Evolutionary conservation across 2,329 filamentous ascomycete genomes (phyloP).

Genomic region (Fusarium burgessii): DNA sequence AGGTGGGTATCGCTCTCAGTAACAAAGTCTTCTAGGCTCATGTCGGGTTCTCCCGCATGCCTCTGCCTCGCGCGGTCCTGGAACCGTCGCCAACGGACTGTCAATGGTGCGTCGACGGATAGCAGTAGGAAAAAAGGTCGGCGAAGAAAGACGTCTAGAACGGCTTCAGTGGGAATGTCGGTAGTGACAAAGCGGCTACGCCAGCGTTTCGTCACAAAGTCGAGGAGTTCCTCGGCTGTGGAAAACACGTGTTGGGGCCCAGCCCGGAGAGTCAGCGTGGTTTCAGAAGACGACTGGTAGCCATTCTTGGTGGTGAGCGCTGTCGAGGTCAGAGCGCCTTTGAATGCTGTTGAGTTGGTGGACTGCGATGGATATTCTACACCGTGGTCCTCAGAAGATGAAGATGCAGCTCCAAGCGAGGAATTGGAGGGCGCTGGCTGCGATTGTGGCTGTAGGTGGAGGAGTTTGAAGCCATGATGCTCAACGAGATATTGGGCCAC

Average conservation of each 20-base stretch:
- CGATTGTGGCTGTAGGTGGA: conserved; percentile 64
- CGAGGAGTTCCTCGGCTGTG: conserved; percentile 75
- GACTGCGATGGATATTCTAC: conserved; percentile 19
- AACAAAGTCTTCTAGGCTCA: conserved; percentile 68
- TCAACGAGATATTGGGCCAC: conserved; percentile 89
- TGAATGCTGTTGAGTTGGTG: conserved; percentile 36
- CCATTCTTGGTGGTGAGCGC: conserved; percentile 47
- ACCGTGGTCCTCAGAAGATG: conserved; percentile 20
- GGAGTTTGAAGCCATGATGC: conserved; percentile 82
- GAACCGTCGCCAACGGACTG: conserved; percentile 84
- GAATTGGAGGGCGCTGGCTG: conserved; percentile 14
- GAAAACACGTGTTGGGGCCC: conserved; percentile 62
- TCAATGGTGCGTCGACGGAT: conserved; percentile 90
- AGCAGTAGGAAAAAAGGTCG: conserved; percentile 94
- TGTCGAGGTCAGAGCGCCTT: conserved; percentile 42
- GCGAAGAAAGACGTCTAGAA: conserved; percentile 79
- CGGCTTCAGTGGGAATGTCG: conserved; percentile 78
- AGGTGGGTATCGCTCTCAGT: conserved; percentile 76
- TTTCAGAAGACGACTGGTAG: conserved; percentile 42
- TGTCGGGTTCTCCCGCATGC: conserved; percentile 41
- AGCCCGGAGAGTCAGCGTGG: conserved; percentile 42
- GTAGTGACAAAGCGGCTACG: conserved; percentile 86
- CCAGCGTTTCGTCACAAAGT: conserved; percentile 90
- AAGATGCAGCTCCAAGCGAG: conserved; percentile 14
- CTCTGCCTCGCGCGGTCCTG: conserved; percentile 53